These are phyloP conservation scores for Lipomyces kockii DNA, from an alignment of 805 yeast species.

Conservation along the genomic window DNA sequence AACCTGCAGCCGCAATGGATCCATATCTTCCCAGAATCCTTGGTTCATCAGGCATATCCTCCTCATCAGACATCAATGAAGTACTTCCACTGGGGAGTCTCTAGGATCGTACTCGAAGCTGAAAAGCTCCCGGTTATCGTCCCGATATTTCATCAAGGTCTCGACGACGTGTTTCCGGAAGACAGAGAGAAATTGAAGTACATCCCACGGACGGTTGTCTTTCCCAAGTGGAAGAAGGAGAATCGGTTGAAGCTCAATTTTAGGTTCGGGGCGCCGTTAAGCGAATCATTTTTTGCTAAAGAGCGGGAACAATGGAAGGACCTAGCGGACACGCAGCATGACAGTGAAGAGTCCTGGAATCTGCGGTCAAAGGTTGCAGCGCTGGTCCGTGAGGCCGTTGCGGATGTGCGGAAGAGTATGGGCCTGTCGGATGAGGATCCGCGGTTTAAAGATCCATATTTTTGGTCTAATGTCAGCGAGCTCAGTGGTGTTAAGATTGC, in stretches of 20 bases:
- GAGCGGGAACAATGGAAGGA: constrained; percentile 74
- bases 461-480: constrained; percentile 73
- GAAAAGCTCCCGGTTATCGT: constrained; percentile 82
- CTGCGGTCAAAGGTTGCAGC: constrained; percentile 74
- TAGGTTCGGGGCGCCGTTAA: constrained; percentile 71
- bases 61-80: constrained; percentile 88
- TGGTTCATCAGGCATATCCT: constrained; percentile 77
- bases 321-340: constrained; percentile 57
- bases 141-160: constrained; percentile 85
- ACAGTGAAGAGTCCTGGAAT: constrained; percentile 66
- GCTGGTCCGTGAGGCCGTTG: constrained; percentile 64
- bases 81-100: constrained; percentile 94
- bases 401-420: constrained; percentile 30
- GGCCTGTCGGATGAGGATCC: constrained; percentile 64
- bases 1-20: constrained; percentile 61
- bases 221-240: constrained; percentile 28
- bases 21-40: constrained; percentile 94
- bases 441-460: constrained; percentile 66
- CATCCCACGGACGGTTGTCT: constrained; percentile 53
- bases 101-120: constrained; percentile 80
- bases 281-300: constrained; percentile 59
- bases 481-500: constrained; percentile 69
- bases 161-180: constrained; percentile 87
- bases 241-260: constrained; percentile 57
- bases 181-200: constrained; percentile 60